Evolutionary conservation across 2,329 filamentous ascomycete genomes (phyloP).

Genomic region (Alternaria rosae): DNA sequence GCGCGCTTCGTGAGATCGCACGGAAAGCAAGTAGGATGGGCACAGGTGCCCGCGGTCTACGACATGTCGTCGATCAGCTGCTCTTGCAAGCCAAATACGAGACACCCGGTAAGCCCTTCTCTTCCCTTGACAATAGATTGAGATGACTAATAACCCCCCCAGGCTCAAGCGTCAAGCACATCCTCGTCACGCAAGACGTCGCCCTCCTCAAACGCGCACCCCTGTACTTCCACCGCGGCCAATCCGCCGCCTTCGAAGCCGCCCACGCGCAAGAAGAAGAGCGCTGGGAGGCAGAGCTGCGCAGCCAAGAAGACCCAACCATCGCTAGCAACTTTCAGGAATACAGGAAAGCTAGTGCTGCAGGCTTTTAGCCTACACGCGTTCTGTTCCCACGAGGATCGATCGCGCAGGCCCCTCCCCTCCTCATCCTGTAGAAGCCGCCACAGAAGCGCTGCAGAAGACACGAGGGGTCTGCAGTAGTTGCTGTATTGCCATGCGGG

Average conservation of each 20-base stretch:
- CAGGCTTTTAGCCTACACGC: conserved; percentile 32
- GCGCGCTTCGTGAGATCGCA: conserved; percentile 82
- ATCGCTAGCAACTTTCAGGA: conserved; percentile 53
- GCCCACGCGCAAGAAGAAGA: conserved; percentile 56
- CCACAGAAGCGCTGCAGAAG: conserved; percentile 1
- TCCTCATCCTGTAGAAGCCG: background rate
- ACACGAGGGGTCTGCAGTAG: background rate
- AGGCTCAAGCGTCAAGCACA: conserved; percentile 55
- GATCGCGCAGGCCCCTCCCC: conserved; percentile 1
- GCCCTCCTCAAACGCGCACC: conserved; percentile 53
- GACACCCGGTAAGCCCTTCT: conserved; percentile 48
- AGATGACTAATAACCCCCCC: conserved; percentile 11
- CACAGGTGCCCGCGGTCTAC: conserved; percentile 69
- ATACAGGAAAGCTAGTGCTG: conserved; percentile 53
- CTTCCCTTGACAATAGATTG: background rate
- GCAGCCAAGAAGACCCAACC: conserved; percentile 35
- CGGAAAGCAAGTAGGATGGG: conserved; percentile 71
- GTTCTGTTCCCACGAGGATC: background rate
- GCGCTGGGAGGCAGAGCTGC: conserved; percentile 53
- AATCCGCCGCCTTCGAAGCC: conserved; percentile 50
- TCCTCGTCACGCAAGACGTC: conserved; percentile 56
- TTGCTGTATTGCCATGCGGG: background rate
- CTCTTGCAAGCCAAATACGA: conserved; percentile 58
- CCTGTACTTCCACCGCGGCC: conserved; percentile 55
- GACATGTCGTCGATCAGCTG: conserved; percentile 58